Percentiles rank a stretch among this genome's conserved stretches.
Evolutionary conservation across 371 early-diverging fungal species (phyloP).

Genomic region (Mortierella sp.): DNA sequence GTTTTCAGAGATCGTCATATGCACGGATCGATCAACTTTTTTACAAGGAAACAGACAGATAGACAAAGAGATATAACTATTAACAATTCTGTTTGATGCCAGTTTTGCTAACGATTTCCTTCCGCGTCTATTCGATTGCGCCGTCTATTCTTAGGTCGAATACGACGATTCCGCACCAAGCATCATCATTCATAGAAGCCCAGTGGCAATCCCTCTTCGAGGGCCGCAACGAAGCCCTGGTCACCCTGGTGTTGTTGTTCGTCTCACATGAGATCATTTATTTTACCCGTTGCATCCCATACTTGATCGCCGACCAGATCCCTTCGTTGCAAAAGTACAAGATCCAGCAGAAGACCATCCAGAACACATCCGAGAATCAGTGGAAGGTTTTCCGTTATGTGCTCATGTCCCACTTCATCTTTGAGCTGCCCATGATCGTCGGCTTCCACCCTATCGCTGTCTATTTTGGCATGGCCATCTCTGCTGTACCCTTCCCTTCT

Average conservation of each 20-base stretch:
- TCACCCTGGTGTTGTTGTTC: conserved; percentile 74
- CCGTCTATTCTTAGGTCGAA: conserved; percentile 23
- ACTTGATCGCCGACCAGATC: conserved; percentile 75
- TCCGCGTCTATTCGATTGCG: too few relatives aligned
- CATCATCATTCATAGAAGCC: conserved; percentile 47
- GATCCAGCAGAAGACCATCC: conserved; percentile 82
- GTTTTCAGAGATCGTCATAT: too few relatives aligned
- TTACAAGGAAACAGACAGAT: too few relatives aligned
- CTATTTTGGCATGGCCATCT: conserved; percentile 84
- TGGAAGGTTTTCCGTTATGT: conserved; percentile 83
- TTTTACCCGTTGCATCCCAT: conserved; percentile 83
- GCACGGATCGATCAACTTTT: too few relatives aligned
- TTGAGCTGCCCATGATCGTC: conserved; percentile 89
- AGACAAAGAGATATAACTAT: too few relatives aligned
- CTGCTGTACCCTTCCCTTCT: conserved; percentile 85
- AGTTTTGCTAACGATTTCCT: too few relatives aligned
- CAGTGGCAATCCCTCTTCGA: conserved; percentile 73
- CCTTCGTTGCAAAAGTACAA: conserved; percentile 84
- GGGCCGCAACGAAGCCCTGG: conserved; percentile 76
- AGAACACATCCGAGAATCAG: conserved; percentile 71
- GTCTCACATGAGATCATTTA: conserved; percentile 83
- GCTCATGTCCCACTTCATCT: conserved; percentile 76
- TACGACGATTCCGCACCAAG: conserved; percentile 32
- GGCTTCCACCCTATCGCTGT: conserved; percentile 87
- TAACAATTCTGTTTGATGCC: too few relatives aligned